Evolutionary conservation across 306 rosid species (phyloP), one percentile per base, ranked within the genome.

Genomic region (Amphicarpaea edgeworthii): DNA sequence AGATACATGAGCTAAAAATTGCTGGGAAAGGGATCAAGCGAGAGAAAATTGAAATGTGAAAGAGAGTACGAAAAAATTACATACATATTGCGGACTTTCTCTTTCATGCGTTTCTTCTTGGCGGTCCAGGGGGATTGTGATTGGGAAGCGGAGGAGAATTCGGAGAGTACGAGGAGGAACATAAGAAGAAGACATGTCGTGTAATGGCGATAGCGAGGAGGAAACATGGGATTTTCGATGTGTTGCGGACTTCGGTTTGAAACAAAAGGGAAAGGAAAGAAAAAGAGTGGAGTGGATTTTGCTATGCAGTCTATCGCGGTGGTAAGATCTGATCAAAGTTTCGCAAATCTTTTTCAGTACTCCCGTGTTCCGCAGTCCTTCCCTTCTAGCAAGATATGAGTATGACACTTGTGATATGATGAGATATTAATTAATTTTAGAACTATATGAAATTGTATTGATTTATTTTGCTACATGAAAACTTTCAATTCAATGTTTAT

Each of bases 11-110:
- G 68, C 68, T 53, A 45, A 70, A 24, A 62, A 57, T 54, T 46
- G 73, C 19, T 12, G 62, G 1, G 68, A 59, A 54, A 17, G 67
- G 23, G 45, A 57, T 16, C 42, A 65, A 57, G 9, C 7, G 7
- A 47, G 54, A 62, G 70, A 58, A 68, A 68, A 71, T 43, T 12
- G 79, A 64, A 67, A 42, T 6, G 57, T 1, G 23, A 41, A 68
- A 49, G 45, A 23, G n/a, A 60, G 8, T 16, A 40, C 23, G 28
- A 23, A 45, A 40, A 54, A 43, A 21, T 14, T 26, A 16, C 84
- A 77, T 84, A 92, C 97, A 95, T 92, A 57, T 82, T 85, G 61
- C 96, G 98, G 76, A 89, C 98, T 83, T 89, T 90, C 49, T 95
- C 92, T 86, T 88, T 83, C 97, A 95, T 87, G 73, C 93, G 97